phyloP scores from a whole-genome alignment of 2,329 filamentous ascomycete species.

The Periglandula ipomoeae region DNA sequence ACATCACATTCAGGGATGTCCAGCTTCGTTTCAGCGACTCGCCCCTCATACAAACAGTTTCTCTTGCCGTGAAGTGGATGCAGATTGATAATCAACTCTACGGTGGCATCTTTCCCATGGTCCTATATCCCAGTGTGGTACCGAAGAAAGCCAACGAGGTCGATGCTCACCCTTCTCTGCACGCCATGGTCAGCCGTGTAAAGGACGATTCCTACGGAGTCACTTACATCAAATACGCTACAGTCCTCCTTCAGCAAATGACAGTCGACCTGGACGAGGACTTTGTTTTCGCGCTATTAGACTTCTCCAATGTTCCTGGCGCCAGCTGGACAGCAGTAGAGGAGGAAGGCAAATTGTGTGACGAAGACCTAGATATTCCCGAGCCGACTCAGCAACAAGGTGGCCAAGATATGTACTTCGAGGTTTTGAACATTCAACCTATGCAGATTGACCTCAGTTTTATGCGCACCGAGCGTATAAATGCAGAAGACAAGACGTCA shows the following conservation, averaged over 20 bases:
- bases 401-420: slow-evolving; percentile 95
- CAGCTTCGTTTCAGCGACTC: slow-evolving; percentile 89
- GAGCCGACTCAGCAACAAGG: slow-evolving; percentile 78
- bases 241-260: slow-evolving; percentile 91
- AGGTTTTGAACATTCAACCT: slow-evolving; percentile 90
- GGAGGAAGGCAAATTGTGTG: slow-evolving; percentile 77
- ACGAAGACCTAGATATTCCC: slow-evolving; percentile 83
- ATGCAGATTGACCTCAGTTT: slow-evolving; percentile 98
- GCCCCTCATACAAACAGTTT: slow-evolving; percentile 84
- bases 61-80: slow-evolving; percentile 92
- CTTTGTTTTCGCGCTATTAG: slow-evolving; percentile 91
- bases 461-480: slow-evolving; percentile 91
- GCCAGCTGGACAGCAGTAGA: slow-evolving; percentile 63
- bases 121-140: slow-evolving; percentile 94
- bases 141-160: slow-evolving; percentile 95
- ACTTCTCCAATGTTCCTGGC: slow-evolving; percentile 88
- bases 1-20: slow-evolving; percentile 86
- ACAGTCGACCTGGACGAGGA: slow-evolving; percentile 96
- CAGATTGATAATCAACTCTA: slow-evolving; percentile 98
- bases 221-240: slow-evolving; percentile 96
- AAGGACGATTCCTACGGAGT: slow-evolving; percentile 99
- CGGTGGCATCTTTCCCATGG: slow-evolving; percentile 94
- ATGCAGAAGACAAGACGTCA: slow-evolving; percentile 87
- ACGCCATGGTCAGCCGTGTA: slow-evolving; percentile 83
- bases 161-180: slow-evolving; percentile 89